Evolutionary conservation across 164 flowering plant genomes (phyloP).

Genomic region (Cinnamomum chago): DNA sequence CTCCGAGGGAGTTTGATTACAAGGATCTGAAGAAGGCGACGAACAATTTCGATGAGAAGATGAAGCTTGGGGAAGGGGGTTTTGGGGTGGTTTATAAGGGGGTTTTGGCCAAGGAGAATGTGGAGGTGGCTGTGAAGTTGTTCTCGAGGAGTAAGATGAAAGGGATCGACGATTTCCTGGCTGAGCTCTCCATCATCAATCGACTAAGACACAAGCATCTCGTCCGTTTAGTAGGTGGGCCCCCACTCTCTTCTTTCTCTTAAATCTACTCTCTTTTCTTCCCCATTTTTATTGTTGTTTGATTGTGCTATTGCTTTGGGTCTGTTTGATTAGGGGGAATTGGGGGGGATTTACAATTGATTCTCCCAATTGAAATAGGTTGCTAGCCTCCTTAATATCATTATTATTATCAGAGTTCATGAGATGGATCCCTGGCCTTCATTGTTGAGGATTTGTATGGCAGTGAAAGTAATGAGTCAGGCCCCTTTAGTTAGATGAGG

Average conservation of each 20-base stretch:
- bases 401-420: too few species aligned
- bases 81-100: constrained; percentile 71
- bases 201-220: constrained; percentile 73
- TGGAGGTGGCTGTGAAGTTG: constrained; percentile 62
- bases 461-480: too few species aligned
- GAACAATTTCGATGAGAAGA: constrained; percentile 45
- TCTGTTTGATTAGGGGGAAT: too few species aligned
- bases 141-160: constrained; percentile 57
- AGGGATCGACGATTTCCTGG: constrained; percentile 61
- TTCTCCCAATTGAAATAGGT: too few species aligned
- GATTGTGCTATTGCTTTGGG: too few species aligned
- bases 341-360: too few species aligned
- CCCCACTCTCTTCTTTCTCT: background rate
- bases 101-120: constrained; percentile 24
- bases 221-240: constrained; percentile 58
- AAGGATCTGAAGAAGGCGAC: constrained; percentile 65
- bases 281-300: too few species aligned
- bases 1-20: constrained; percentile 51
- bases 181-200: constrained; percentile 72
- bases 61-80: constrained; percentile 69
- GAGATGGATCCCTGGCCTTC: too few species aligned
- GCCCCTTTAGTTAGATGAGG: too few species aligned
- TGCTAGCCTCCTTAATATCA: too few species aligned
- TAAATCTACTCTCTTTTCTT: background rate
- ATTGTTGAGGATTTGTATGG: too few species aligned